A percentile compares a stretch with the other conserved stretches of the same genome.
Evolutionary conservation across 768 basidiomycete species (phyloP).

Genomic region (Crepidotus variabilis): DNA sequence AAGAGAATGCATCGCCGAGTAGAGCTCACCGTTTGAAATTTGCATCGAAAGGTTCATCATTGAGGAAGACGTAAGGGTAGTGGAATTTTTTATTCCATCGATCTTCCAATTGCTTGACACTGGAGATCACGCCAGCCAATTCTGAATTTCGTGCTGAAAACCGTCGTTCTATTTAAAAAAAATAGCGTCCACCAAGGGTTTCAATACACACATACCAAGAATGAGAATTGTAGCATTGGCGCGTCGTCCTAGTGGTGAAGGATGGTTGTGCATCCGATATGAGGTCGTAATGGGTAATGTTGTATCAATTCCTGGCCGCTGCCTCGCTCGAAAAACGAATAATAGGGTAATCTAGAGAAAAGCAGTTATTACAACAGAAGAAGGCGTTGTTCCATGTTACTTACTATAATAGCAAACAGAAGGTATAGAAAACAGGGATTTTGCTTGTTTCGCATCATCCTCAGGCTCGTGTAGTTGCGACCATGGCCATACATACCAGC

Average conservation of each 20-base stretch:
- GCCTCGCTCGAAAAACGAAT: slow-evolving; percentile 25
- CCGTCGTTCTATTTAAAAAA: background rate
- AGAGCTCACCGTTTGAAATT: slow-evolving; percentile 59
- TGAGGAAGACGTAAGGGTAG: slow-evolving; percentile 87
- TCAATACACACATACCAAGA: slow-evolving; percentile 39
- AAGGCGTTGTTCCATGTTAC: too few species aligned
- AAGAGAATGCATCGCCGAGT: background rate
- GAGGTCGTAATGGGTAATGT: slow-evolving; percentile 55
- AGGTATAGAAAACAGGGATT: too few species aligned
- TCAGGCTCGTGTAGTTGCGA: too few species aligned
- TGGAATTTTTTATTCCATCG: slow-evolving; percentile 84
- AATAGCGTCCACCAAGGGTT: background rate
- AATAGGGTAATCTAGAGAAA: slow-evolving; percentile 44
- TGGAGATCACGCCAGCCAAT: slow-evolving; percentile 54
- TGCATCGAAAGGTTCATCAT: slow-evolving; percentile 72
- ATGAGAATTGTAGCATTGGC: slow-evolving; percentile 84
- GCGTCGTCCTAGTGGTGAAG: slow-evolving; percentile 42
- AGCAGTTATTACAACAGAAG: slow-evolving; percentile 13
- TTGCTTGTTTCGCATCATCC: too few species aligned
- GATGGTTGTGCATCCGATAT: slow-evolving; percentile 35
- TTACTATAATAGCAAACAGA: too few species aligned
- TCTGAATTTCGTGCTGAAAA: slow-evolving; percentile 55
- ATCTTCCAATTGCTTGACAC: slow-evolving; percentile 79
- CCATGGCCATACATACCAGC: too few species aligned
- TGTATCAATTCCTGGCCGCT: slow-evolving; percentile 45